Percentiles rank a stretch among this genome's conserved stretches.
phyloP scores from a whole-genome alignment of 2,329 filamentous ascomycete genomes.

The Thermoascus crustaceus region DNA sequence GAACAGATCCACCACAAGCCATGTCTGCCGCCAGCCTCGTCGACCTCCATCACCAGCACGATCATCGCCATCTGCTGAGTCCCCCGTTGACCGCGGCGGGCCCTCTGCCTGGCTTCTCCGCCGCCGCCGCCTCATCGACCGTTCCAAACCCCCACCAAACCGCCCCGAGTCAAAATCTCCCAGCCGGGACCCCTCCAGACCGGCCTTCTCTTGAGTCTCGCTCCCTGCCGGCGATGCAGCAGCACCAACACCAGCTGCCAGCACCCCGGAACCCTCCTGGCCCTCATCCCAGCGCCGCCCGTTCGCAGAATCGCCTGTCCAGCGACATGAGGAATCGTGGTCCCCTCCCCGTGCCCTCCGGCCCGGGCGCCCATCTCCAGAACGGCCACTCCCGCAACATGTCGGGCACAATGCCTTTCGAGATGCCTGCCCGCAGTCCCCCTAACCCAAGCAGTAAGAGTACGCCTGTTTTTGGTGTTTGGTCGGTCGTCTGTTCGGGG shows the following conservation, averaged over 20 bases:
- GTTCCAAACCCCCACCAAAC: constrained; percentile 3
- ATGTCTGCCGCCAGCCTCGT: neutral
- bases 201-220: constrained; percentile 1
- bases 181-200: constrained; percentile 1
- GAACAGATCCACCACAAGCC: neutral
- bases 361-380: constrained; percentile 21
- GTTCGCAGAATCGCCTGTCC: constrained; percentile 20
- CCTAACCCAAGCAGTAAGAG: constrained; percentile 38
- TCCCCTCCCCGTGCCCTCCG: constrained; percentile 31
- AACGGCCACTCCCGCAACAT: constrained; percentile 37
- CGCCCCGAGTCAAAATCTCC: constrained; percentile 3
- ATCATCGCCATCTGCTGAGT: neutral
- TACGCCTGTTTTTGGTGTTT: constrained; percentile 11
- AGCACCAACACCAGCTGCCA: constrained; percentile 9
- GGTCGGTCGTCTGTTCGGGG: neutral
- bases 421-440: constrained; percentile 40
- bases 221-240: constrained; percentile 15
- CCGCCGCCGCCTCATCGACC: neutral
- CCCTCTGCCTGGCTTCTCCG: neutral
- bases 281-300: constrained; percentile 15
- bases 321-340: constrained; percentile 35
- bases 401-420: constrained; percentile 28
- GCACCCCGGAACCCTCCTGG: constrained; percentile 14
- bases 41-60: neutral
- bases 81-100: neutral